These are phyloP conservation scores for Neocallimastix lanati DNA, from an alignment of 192 early-diverging fungal species.

Conservation along the genomic window DNA sequence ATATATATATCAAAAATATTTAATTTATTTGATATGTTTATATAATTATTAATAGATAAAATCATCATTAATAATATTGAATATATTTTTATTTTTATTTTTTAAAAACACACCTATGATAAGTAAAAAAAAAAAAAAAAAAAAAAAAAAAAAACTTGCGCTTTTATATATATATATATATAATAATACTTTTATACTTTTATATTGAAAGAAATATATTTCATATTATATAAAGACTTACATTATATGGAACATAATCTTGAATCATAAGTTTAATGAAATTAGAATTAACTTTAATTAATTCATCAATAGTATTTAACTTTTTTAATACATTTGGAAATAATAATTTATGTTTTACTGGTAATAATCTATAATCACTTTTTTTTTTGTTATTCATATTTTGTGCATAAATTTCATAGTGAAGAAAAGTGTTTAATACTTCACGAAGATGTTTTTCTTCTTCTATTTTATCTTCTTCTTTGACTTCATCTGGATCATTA, in stretches of 20 bases:
- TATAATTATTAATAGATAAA: conserved; percentile 7
- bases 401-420: conserved; percentile 38
- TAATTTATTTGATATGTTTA: conserved; percentile 1
- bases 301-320: conserved; percentile 35
- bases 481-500: background rate
- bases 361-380: conserved; percentile 32
- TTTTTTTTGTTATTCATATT: conserved; percentile 41
- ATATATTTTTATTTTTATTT: too few relatives aligned
- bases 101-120: too few relatives aligned
- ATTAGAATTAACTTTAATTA: conserved; percentile 34
- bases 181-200: conserved; percentile 9
- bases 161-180: conserved; percentile 9
- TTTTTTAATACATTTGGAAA: conserved; percentile 38
- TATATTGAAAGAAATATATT: conserved; percentile 9
- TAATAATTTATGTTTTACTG: conserved; percentile 37
- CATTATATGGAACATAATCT: background rate
- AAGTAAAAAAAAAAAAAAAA: too few relatives aligned
- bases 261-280: conserved; percentile 15
- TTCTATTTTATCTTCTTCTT: background rate
- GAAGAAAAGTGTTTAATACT: conserved; percentile 17
- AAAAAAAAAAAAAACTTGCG: too few relatives aligned
- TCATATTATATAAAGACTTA: conserved; percentile 12
- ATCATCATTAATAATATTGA: conserved; percentile 5
- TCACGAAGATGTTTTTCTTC: background rate
- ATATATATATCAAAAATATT: conserved; percentile 1